Evolutionary conservation across 139 green algal species (phyloP), one percentile per base, ranked within the genome.

Genomic region (Astrephomene gubernaculifera): DNA sequence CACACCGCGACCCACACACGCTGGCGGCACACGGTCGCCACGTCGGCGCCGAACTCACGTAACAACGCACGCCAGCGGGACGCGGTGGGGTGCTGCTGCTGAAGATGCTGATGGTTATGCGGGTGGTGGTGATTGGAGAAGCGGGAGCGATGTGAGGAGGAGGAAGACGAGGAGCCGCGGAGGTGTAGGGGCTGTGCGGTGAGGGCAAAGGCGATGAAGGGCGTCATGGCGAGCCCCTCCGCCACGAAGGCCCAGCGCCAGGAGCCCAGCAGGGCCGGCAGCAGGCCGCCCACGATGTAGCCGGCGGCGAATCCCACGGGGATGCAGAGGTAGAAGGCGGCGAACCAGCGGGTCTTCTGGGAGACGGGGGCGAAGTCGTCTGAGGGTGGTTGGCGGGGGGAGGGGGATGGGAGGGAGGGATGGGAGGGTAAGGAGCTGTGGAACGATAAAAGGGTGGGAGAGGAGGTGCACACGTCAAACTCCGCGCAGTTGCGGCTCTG

Each of bases 301-400:
- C 97, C 97, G 9, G 93, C 54, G 2, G 92, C 95, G 63, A 91
- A 94, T 52, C 87, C 95, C 0, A 94, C 91, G 27, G 97, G 97
- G 69, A 99, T 98, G 90, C 95, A 98, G 35, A 97, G 80, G 88
- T 97, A 98, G 91, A 99, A 98, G 25, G 89, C 87, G 9, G 93
- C 96, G 63, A 98, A 94, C 96, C 96, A 98, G 8, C 80, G 73
- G 6, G 94, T 90, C 90, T 98, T 98, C 21, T 53, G 44, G 0
- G 72, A 71, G 17, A 85, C 57, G 0, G 97, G 97, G 0, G 97
- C 97, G 41, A 93, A 91, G 85, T 99, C 96, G 87, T 99, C 97
- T 97, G 93, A 61, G 72, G 8, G 43, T 4, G 60, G 33, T n/a
- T 19, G 57, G 57, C 25, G 57, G n/a, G 52, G 43, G 78, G 61